Base-by-base conservation (phyloP, 305 asterid species). In the Lippia alba region DNA sequence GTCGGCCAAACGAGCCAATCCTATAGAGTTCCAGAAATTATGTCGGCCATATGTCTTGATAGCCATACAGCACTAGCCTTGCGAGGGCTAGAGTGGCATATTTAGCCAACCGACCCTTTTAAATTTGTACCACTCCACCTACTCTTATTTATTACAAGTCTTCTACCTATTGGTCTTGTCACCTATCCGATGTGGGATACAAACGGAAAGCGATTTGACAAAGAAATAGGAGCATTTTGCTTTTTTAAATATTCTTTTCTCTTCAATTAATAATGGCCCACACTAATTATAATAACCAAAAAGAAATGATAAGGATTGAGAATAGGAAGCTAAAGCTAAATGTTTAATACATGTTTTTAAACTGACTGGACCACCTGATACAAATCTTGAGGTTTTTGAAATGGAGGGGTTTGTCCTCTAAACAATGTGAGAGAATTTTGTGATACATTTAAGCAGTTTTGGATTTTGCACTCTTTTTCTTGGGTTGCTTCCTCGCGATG, bases 21-120 rank as follows among this genome's bases (percentile, higher is more conserved):
- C 92, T 87, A 16, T 75, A 0, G 0, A 3, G 0, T 40, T 53
- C 88, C 90, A 88, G 16, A 86, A 90, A 90, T 90, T 81, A 75
- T 88, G 93, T 81, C 91, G 84, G 96, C 94, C 97, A 91, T 91
- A 91, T 91, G 96, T 87, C 96, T 89, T 84, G 96, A 91, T 91
- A 73, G 81, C 97, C 96, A 91, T 91, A 91, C 96, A 80, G 96
- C 97, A 78, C 90, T 58, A 77, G 56, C 94, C 92, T 12, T 4
- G 6, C 78, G 0, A 64, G 80, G 88, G 82, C 73, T 71, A 80
- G 80, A 78, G 87, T 71, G 95, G 95, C 94, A 90, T 79, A 87
- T 76, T 88, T 86, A 88, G 91, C 94, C 94, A 87, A 75, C 96
- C 85, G 85, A 88, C 92, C 92, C 92, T 90, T 88, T 87, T 87